These are phyloP conservation scores for Cinnamomum chago DNA, from an alignment of 164 flowering plant species.

Conservation along the genomic window DNA sequence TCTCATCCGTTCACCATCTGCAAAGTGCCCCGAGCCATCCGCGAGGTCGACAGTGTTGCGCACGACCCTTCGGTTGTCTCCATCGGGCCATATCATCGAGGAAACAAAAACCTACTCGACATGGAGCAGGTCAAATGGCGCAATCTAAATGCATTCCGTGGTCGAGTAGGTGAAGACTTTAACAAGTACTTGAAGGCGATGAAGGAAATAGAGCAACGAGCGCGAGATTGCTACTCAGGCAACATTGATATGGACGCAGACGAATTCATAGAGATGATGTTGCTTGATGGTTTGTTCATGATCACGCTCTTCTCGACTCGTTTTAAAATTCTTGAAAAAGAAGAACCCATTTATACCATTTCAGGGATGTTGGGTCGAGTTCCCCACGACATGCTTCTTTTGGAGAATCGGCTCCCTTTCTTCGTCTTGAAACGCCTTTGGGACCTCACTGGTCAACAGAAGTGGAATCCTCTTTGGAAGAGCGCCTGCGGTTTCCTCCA, in stretches of 20 bases:
- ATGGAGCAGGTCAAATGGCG: conserved; percentile 9
- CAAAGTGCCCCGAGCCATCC: not conserved
- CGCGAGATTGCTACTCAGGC: conserved; percentile 47
- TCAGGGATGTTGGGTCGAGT: not conserved
- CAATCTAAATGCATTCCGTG: not conserved
- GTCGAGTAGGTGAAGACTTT: not conserved
- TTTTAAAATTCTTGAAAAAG: no score
- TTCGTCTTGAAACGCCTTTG: conserved; percentile 1
- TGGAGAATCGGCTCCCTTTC: conserved; percentile 13
- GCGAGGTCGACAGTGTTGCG: not conserved
- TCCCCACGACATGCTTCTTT: not conserved
- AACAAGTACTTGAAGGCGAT: not conserved
- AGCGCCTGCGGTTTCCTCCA: no score
- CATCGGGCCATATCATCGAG: conserved; percentile 9
- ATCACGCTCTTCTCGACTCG: conserved; percentile 3
- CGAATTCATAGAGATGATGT: conserved; percentile 18
- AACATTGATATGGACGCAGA: conserved; percentile 23
- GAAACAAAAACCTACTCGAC: not conserved
- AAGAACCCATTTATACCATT: not conserved
- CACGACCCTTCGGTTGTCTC: not conserved
- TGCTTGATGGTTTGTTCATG: conserved; percentile 10
- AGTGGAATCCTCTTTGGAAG: no score
- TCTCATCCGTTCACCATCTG: not conserved
- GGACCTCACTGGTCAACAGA: no score
- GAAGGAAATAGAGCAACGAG: conserved; percentile 6